Evolutionary conservation across 106 monocot species (phyloP).

Genomic region (Acorus gramineus): DNA sequence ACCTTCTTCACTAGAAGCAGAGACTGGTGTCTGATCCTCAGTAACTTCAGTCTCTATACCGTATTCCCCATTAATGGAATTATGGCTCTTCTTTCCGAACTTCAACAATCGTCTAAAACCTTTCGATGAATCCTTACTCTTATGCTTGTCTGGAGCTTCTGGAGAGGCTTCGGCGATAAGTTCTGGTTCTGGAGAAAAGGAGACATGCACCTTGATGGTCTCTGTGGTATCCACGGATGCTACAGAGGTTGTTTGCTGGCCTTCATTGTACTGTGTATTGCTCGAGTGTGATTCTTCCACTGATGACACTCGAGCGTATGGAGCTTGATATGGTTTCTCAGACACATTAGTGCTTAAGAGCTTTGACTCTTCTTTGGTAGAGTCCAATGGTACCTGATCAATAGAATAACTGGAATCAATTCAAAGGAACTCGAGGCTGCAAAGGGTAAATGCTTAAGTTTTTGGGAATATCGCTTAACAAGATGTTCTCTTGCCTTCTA

Average conservation of each 20-base stretch:
- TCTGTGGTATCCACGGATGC: conserved; percentile 2
- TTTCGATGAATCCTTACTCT: conserved; percentile 49
- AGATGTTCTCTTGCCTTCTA: too few species aligned
- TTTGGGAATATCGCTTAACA: too few species aligned
- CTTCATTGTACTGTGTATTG: conserved; percentile 11
- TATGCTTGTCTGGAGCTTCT: conserved; percentile 34
- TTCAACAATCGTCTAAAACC: conserved; percentile 77
- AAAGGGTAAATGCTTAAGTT: too few species aligned
- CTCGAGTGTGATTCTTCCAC: conserved; percentile 26
- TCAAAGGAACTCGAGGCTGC: not conserved
- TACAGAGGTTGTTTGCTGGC: conserved; percentile 12
- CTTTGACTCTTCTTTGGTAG: conserved; percentile 16
- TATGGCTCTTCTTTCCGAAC: conserved; percentile 63
- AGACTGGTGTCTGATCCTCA: conserved; percentile 21
- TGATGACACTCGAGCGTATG: conserved; percentile 49
- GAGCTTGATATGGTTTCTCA: conserved; percentile 46
- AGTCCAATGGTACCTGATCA: conserved; percentile 32
- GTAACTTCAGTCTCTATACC: conserved; percentile 9
- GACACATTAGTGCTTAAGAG: conserved; percentile 4
- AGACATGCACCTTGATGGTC: conserved; percentile 19
- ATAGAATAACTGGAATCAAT: not conserved
- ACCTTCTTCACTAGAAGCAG: conserved; percentile 30
- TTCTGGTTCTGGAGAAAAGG: conserved; percentile 7
- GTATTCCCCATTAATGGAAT: conserved; percentile 13
- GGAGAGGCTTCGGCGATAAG: conserved; percentile 14